These are phyloP conservation scores for Stachybotrys chlorohalonatus DNA, from an alignment of 2,329 filamentous ascomycete species.

Conservation along the genomic window DNA sequence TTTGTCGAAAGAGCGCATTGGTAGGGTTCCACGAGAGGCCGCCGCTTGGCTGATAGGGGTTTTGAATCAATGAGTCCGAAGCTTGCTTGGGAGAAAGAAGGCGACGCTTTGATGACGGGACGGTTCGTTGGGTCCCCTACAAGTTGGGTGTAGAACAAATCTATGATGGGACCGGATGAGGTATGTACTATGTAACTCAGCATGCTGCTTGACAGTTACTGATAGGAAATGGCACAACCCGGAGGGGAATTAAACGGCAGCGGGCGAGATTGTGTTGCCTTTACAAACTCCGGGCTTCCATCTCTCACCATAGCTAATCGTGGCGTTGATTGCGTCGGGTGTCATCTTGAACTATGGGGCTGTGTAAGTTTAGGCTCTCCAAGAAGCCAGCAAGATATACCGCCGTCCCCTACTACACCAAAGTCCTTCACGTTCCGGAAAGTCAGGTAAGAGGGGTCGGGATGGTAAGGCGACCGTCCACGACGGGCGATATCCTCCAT, in stretches of 20 bases:
- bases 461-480: constrained; percentile 17
- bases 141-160: constrained; percentile 73
- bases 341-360: constrained; percentile 11
- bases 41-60: constrained; percentile 31
- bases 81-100: constrained; percentile 31
- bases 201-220: not conserved
- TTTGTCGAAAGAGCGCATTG: constrained; percentile 51
- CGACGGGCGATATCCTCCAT: constrained; percentile 17
- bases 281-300: constrained; percentile 15
- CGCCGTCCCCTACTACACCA: constrained; percentile 18
- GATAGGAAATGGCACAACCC: constrained; percentile 14
- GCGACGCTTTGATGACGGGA: constrained; percentile 44
- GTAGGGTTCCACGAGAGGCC: constrained; percentile 40
- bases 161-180: constrained; percentile 58
- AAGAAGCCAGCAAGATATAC: constrained; percentile 5
- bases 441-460: constrained; percentile 15
- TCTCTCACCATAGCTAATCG: constrained; percentile 13
- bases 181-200: constrained; percentile 43
- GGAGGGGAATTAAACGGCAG: constrained; percentile 26
- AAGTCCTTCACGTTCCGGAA: constrained; percentile 22
- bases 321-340: constrained; percentile 17
- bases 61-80: constrained; percentile 40
- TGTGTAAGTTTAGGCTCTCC: constrained; percentile 1
- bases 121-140: constrained; percentile 58
- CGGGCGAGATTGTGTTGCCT: constrained; percentile 24